phyloP scores from a whole-genome alignment of 1,284 basidiomycete species.

The Ustilago bromivora region DNA sequence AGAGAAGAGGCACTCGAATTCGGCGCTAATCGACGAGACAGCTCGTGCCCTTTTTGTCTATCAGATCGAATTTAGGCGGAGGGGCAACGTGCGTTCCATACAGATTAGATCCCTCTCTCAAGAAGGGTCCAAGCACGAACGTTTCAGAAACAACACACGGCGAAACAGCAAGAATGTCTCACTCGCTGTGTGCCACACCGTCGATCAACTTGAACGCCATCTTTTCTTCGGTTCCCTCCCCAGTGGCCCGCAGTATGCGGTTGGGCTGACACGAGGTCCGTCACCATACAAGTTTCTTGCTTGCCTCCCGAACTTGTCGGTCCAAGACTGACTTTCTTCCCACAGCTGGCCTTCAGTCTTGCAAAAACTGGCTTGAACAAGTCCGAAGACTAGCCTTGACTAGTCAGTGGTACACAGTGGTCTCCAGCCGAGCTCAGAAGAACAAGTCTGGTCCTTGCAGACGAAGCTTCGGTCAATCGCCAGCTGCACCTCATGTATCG shows the following conservation, averaged over 20 bases:
- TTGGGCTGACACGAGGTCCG: neutral
- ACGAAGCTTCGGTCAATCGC: neutral
- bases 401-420: neutral
- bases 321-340: neutral
- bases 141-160: neutral
- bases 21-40: slow-evolving; percentile 6
- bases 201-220: slow-evolving; percentile 1
- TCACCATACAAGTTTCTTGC: neutral
- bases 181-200: neutral
- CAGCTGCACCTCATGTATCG: neutral
- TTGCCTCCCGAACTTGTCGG: neutral
- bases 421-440: neutral
- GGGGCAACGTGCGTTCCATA: slow-evolving; percentile 1
- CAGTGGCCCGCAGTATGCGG: neutral
- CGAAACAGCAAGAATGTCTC: slow-evolving; percentile 1
- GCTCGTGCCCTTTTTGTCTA: neutral
- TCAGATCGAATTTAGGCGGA: neutral
- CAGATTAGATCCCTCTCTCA: neutral
- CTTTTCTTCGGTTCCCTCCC: neutral
- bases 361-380: neutral
- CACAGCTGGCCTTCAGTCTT: neutral
- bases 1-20: neutral
- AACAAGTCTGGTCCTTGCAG: neutral
- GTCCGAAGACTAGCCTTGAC: neutral
- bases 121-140: slow-evolving; percentile 1